Conservation (phyloP, 192 early-diverging fungal species). For the Entophlyctis helioformis region DNA sequence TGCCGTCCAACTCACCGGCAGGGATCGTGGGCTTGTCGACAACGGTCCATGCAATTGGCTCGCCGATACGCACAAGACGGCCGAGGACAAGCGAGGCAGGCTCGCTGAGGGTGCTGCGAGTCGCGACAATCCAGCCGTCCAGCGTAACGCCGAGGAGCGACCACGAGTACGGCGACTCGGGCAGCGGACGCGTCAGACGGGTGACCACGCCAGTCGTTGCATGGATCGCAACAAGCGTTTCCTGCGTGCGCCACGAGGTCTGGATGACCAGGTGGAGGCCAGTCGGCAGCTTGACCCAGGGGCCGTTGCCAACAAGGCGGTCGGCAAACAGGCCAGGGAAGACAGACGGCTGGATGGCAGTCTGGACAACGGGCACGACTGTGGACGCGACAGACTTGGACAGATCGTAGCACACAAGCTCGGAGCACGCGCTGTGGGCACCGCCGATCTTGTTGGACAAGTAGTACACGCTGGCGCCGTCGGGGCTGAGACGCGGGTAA, state of each 20-base stretch:
- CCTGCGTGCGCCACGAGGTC: constrained; percentile 24
- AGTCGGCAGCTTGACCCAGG: not conserved
- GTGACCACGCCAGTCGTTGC: constrained; percentile 27
- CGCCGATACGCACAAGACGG: too few species aligned
- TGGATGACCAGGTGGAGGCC: constrained; percentile 1
- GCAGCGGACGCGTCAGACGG: constrained; percentile 37
- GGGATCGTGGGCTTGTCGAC: too few species aligned
- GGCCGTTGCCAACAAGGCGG: constrained; percentile 28
- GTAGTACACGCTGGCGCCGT: constrained; percentile 40
- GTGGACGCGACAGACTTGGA: constrained; percentile 11
- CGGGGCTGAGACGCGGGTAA: constrained; percentile 49
- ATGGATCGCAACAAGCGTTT: constrained; percentile 28
- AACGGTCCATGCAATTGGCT: too few species aligned
- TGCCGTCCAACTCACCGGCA: too few species aligned
- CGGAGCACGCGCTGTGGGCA: constrained; percentile 55
- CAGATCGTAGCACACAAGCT: constrained; percentile 25
- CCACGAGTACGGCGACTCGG: too few species aligned
- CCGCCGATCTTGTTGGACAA: constrained; percentile 48
- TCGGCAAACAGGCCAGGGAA: constrained; percentile 64
- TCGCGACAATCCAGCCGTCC: too few species aligned
- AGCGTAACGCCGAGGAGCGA: too few species aligned
- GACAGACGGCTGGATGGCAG: constrained; percentile 12
- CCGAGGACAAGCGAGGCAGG: too few species aligned
- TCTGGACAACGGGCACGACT: constrained; percentile 20
- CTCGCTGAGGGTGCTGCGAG: too few species aligned